These are phyloP conservation scores for Yamadazyma mexicana DNA, from an alignment of 1,139 yeast species.

Conservation along the genomic window DNA sequence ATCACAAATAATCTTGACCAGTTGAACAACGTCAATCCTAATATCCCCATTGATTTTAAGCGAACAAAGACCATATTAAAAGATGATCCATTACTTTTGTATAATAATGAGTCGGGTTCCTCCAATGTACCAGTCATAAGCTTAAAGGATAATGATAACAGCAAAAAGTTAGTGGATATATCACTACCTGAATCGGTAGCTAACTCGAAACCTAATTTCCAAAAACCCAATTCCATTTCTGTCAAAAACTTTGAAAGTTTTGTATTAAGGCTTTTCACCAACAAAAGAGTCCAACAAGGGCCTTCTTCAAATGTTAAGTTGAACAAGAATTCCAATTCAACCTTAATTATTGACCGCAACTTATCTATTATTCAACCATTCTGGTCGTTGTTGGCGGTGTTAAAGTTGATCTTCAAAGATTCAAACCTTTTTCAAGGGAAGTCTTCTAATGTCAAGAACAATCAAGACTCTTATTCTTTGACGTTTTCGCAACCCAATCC, in stretches of 20 bases:
- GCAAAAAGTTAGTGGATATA: constrained; percentile 7
- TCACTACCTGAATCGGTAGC: constrained; percentile 15
- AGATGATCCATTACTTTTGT: constrained; percentile 8
- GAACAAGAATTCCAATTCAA: constrained; percentile 17
- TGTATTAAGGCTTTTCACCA: constrained; percentile 42
- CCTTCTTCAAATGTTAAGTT: constrained; percentile 12
- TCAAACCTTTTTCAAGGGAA: constrained; percentile 56
- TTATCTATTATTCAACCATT: constrained; percentile 53
- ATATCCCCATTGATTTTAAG: constrained; percentile 23
- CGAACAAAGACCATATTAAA: constrained; percentile 10
- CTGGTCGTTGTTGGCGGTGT: constrained; percentile 67
- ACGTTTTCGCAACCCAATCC: constrained; percentile 4
- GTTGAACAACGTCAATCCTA: constrained; percentile 26
- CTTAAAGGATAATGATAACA: constrained; percentile 8
- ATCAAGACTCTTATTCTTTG: constrained; percentile 18
- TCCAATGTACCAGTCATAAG: constrained; percentile 11
- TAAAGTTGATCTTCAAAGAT: constrained; percentile 52
- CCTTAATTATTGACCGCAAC: constrained; percentile 15
- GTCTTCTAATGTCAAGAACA: constrained; percentile 17
- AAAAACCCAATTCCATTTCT: constrained; percentile 34
- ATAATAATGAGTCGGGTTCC: constrained; percentile 3
- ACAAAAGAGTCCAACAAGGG: constrained; percentile 16
- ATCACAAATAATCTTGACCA: constrained; percentile 32
- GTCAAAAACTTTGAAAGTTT: constrained; percentile 58
- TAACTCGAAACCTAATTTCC: constrained; percentile 13